Percentiles rank a stretch among this genome's conserved stretches.
phyloP scores from a whole-genome alignment of 768 basidiomycete genomes.

The Polyporus arcularius region DNA sequence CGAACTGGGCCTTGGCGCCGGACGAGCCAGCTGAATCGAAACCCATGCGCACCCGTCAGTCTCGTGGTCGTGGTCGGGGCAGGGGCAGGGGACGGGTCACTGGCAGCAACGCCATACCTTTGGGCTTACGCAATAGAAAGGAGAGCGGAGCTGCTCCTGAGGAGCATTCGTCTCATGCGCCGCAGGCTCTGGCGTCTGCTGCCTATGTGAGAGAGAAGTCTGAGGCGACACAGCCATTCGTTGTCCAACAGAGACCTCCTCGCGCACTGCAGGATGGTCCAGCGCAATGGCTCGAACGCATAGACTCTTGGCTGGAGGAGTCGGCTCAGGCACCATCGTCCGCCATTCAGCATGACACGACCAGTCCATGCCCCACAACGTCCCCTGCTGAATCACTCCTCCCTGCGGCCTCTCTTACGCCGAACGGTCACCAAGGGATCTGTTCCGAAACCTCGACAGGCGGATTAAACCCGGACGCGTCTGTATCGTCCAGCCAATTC shows the following conservation, averaged over 20 bases:
- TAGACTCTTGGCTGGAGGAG: conserved; percentile 10
- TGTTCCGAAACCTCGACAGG: too few species aligned
- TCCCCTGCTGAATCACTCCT: not conserved
- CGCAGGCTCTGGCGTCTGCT: too few species aligned
- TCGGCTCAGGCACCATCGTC: not conserved
- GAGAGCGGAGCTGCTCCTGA: too few species aligned
- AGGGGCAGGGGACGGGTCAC: too few species aligned
- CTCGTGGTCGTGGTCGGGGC: not conserved
- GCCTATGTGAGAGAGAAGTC: too few species aligned
- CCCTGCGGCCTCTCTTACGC: too few species aligned
- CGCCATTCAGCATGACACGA: not conserved
- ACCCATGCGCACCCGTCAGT: not conserved
- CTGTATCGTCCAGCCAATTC: too few species aligned
- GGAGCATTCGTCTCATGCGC: too few species aligned
- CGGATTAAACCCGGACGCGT: too few species aligned
- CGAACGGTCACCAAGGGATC: too few species aligned
- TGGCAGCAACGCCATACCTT: not conserved
- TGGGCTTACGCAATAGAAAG: not conserved
- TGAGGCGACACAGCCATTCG: too few species aligned
- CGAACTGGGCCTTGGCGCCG: conserved; percentile 14
- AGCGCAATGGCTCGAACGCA: conserved; percentile 7
- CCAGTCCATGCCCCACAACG: not conserved
- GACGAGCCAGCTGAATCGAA: not conserved
- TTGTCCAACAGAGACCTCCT: not conserved
- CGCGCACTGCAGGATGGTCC: not conserved